Evolutionary conservation across 495 filamentous ascomycete genomes (phyloP).

Genomic region (Amniculicola lignicola): DNA sequence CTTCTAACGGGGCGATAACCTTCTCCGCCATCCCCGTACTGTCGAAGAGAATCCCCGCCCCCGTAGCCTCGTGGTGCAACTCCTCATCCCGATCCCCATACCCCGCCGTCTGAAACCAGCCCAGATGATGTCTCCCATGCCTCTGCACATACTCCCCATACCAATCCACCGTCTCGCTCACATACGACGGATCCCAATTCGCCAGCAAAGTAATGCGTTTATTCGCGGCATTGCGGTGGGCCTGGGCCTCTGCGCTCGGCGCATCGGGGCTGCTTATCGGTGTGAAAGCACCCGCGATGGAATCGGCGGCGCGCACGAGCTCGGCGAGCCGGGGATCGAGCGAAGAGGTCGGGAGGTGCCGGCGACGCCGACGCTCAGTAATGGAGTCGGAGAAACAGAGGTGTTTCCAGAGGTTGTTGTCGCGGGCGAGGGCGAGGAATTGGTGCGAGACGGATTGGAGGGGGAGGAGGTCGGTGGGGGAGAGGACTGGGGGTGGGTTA

Average conservation of each 20-base stretch:
- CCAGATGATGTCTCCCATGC: conserved; percentile 67
- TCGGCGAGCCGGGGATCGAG: conserved; percentile 34
- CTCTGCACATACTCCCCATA: conserved; percentile 86
- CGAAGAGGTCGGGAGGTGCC: conserved; percentile 40
- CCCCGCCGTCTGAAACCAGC: conserved; percentile 57
- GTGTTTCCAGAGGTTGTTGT: conserved; percentile 71
- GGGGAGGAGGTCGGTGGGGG: conserved; percentile 62
- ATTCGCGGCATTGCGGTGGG: conserved; percentile 34
- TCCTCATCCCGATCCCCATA: conserved; percentile 39
- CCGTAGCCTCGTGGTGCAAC: conserved; percentile 52
- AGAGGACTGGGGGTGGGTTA: conserved; percentile 55
- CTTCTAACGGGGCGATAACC: conserved; percentile 75
- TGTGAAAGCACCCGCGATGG: conserved; percentile 28
- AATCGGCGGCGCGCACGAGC: conserved; percentile 38
- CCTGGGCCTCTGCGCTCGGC: conserved; percentile 39
- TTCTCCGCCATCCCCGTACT: conserved; percentile 52
- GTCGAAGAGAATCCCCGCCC: conserved; percentile 62
- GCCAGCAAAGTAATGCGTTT: conserved; percentile 57
- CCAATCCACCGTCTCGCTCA: conserved; percentile 67
- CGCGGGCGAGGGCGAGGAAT: conserved; percentile 66
- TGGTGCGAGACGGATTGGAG: conserved; percentile 69
- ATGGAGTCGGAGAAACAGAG: conserved; percentile 70
- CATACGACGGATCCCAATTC: conserved; percentile 79
- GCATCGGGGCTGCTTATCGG: conserved; percentile 21
- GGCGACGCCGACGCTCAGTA: conserved; percentile 50